Base-by-base conservation (phyloP, 257 asterid species). In the Henckelia pumila region DNA sequence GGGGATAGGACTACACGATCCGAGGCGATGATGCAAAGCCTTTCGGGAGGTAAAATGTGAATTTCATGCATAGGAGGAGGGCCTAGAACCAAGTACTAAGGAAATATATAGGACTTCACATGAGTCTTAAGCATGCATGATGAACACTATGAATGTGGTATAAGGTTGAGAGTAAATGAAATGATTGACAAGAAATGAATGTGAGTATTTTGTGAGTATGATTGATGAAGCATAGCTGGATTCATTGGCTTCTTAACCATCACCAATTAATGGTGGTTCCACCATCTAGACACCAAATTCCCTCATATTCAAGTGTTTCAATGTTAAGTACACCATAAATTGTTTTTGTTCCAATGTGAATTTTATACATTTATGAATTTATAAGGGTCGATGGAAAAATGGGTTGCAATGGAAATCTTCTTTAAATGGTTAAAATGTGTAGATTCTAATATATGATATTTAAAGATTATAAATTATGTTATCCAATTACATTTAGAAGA, bases 91-190 rank as follows among this genome's bases (percentile, higher is more conserved):
- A 4, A 44, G 11, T 3, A 13, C 4, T 44, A 3, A 0, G 52
- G 52, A 44, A 44, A 13, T 40, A 40, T 11, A 1, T 11, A 3
- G 50, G n/a, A 40, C n/a, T 24, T 24, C n/a, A 59, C 14, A 49
- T 73, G 32, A 28, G 52, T 14, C 0, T 44, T 4, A 13, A 44
- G 50, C 16, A 56, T 16, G 72, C 50, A 44, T 67, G 47, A 25
- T 28, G 57, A 71, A 72, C 61, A 75, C 56, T 67, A 73, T 69
- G 65, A 60, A 23, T 21, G 83, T 35, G 69, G 73, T 25, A 66
- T 33, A 33, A 33, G 76, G 75, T 78, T 59, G 57, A 77, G 61
- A 21, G n/a, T 40, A 0, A 20, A 29, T 68, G 70, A 71, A 52
- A 68, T 35, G 64, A 61, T 67, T 75, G 77, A 78, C 33, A 4